Evolutionary conservation across 176 grass and related monocot species (phyloP).

Genomic region (Phragmites australis): DNA sequence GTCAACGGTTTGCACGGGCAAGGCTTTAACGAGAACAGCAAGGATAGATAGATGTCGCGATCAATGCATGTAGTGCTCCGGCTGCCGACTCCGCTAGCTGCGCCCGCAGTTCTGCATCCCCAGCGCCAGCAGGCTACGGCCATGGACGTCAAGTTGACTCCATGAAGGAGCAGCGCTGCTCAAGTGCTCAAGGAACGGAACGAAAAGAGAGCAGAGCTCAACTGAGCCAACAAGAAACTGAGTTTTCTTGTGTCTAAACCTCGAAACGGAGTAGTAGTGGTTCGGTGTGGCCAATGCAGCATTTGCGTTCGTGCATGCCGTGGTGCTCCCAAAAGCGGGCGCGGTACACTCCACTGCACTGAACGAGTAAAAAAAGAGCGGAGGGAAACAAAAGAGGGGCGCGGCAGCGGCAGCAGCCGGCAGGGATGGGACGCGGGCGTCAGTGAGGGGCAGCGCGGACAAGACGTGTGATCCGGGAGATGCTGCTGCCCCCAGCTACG

Average conservation of each 20-base stretch:
- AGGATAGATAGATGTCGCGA: neutral
- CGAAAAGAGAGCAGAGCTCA: neutral
- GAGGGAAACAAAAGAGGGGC: rapidly evolving
- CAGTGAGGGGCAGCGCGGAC: conserved; percentile 20
- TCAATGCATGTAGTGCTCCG: neutral
- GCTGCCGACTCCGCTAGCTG: neutral
- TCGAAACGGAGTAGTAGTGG: too few species aligned
- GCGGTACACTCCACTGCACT: neutral
- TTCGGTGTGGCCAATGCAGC: too few species aligned
- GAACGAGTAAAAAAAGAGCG: neutral
- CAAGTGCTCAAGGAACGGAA: too few species aligned
- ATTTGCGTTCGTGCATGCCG: neutral
- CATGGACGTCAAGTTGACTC: neutral
- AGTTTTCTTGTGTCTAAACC: too few species aligned
- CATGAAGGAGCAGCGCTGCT: neutral
- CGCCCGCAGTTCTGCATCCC: neutral
- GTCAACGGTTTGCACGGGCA: conserved; percentile 36
- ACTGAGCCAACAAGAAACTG: too few species aligned
- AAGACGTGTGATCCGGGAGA: conserved; percentile 42
- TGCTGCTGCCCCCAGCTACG: neutral
- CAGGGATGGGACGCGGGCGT: conserved; percentile 25
- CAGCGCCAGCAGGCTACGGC: neutral
- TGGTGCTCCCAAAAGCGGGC: neutral
- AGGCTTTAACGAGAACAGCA: conserved; percentile 21
- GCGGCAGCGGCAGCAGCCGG: neutral